Evolutionary conservation across 140 eudicot genomes (phyloP).

Genomic region (Ambrosia hybrid): DNA sequence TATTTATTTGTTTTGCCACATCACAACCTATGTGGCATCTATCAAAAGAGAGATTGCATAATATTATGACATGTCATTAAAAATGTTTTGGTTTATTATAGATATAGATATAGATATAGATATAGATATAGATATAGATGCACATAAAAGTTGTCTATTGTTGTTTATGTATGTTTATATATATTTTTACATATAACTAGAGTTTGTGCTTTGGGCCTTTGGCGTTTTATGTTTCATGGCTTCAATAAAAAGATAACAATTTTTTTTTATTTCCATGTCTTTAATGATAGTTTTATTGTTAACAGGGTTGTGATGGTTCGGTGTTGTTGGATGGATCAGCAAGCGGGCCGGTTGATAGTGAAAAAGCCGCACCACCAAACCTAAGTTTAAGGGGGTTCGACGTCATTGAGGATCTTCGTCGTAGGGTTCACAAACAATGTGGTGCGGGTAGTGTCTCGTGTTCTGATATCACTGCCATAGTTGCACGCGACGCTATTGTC

Average conservation of each 20-base stretch:
- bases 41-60: no score
- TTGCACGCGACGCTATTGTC: conserved; percentile 63
- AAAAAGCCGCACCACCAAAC: conserved; percentile 41
- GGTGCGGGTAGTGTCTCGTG: conserved; percentile 61
- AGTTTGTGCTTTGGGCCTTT: no score
- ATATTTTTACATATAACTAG: no score
- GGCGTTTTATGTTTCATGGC: not conserved
- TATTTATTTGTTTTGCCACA: no score
- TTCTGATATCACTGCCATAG: conserved; percentile 60
- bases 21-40: no score
- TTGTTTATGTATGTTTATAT: no score
- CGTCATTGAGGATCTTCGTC: conserved; percentile 50
- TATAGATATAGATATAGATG: no score
- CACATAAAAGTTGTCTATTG: no score
- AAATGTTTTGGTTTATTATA: no score
- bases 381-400: conserved; percentile 42
- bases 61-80: no score
- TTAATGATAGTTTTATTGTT: not conserved
- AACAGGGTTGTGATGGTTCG: conserved; percentile 58
- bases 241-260: not conserved
- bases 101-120: no score
- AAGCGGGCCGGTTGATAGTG: conserved; percentile 45
- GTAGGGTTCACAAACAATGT: conserved; percentile 46
- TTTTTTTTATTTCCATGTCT: not conserved
- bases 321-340: conserved; percentile 52